These are phyloP conservation scores for Ormosia semicastrata DNA, from an alignment of 306 rosid genomes.

Conservation along the genomic window DNA sequence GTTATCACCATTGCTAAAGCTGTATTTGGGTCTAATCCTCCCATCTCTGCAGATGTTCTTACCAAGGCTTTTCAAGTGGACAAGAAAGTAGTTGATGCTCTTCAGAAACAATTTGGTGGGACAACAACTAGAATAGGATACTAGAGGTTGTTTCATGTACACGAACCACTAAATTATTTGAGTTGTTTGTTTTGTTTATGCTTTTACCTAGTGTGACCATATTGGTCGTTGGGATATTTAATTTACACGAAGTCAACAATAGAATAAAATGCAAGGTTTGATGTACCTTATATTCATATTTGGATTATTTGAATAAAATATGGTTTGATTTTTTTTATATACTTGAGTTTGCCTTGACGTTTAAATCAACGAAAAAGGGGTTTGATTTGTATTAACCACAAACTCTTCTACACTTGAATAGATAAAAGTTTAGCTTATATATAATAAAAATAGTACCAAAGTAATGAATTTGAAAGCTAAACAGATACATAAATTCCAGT, in stretches of 20 bases:
- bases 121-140: constrained; percentile 4
- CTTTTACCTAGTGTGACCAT: not conserved
- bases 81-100: not conserved
- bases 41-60: constrained; percentile 24
- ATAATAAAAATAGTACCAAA: too few relatives aligned
- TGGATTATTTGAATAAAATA: not conserved
- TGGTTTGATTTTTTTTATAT: too few relatives aligned
- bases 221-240: not conserved
- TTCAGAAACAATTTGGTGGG: constrained; percentile 25
- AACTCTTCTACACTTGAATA: too few relatives aligned
- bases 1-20: constrained; percentile 18
- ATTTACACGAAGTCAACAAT: not conserved
- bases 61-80: constrained; percentile 38
- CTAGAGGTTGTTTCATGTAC: not conserved
- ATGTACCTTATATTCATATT: not conserved
- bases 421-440: too few relatives aligned
- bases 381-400: too few relatives aligned
- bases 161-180: not conserved
- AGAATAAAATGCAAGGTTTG: not conserved
- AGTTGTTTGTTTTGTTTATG: not conserved
- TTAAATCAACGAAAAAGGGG: too few relatives aligned
- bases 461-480: too few relatives aligned
- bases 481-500: too few relatives aligned
- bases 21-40: constrained; percentile 36
- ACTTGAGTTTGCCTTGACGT: too few relatives aligned